Base-by-base conservation (phyloP, 2,329 filamentous ascomycete genomes). In the Neonectria magnoliae region DNA sequence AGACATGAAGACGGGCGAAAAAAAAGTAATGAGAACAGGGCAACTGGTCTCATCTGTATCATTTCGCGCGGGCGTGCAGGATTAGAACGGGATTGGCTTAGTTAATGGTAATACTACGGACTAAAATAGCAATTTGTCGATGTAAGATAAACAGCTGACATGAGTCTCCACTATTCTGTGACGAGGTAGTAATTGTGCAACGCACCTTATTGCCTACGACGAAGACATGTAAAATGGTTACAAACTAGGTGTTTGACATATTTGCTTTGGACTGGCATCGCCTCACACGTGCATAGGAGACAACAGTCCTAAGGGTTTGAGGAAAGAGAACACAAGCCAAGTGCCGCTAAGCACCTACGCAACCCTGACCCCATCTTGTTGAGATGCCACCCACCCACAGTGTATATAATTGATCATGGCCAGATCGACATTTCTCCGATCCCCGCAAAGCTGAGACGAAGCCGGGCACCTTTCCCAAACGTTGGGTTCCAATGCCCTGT, bases 41-140 rank as follows among this genome's bases (percentile, higher is more conserved):
- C 9, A 56, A 55, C 42, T 48, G 29, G 53, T 48, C 36, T 45
- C 33, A 51, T 27, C 38, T 50, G 10, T 55, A 22, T 59, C 54
- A 29, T 48, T 67, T 55, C 54, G 29, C 56, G 62, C 42, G 31
- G 68, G 63, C 59, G 61, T 65, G 66, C n/a, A 55, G 48, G 33
- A 54, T 60, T 64, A 65, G 53, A 69, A 66, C 52, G 62, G 64
- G 33, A 60, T 57, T 65, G 58, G 45, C 47, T 64, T 71, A 52
- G 57, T 65, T 67, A 72, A 69, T 64, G 41, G 45, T 71, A 72
- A 68, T 71, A 38, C 33, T 22, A 53, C 18, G 53, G 18, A 45
- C 29, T 14, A 54, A 60, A 54, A 18, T 18, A 27, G 44, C 8
- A 33, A 33, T 9, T 29, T 55, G 7, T 51, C 33, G 20, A 16